These are phyloP conservation scores for Wickerhamiella bombiphila DNA, from an alignment of 805 yeast species.

Conservation along the genomic window DNA sequence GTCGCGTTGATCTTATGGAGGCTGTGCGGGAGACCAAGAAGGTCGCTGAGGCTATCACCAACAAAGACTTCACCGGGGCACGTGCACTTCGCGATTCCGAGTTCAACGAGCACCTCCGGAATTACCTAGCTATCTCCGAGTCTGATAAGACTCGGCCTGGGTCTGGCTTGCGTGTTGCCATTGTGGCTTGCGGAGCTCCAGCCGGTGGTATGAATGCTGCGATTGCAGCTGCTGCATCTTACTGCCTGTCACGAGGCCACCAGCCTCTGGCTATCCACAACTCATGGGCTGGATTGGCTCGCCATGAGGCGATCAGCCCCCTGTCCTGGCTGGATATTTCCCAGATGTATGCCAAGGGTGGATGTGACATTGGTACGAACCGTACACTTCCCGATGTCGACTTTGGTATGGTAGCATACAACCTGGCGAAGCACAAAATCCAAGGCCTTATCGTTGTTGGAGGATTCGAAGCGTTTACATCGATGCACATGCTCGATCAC, in stretches of 20 bases:
- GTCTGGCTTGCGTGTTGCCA: constrained; percentile 49
- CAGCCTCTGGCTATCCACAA: constrained; percentile 79
- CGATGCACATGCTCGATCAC: constrained; percentile 65
- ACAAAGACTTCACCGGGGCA: constrained; percentile 71
- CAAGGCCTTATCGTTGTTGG: constrained; percentile 89
- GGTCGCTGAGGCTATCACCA: constrained; percentile 79
- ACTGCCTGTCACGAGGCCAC: constrained; percentile 83
- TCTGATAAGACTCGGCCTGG: constrained; percentile 37
- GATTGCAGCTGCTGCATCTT: constrained; percentile 75
- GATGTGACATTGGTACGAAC: constrained; percentile 95
- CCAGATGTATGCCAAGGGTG: constrained; percentile 81
- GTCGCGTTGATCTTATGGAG: constrained; percentile 72
- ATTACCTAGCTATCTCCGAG: constrained; percentile 55
- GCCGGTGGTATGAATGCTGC: constrained; percentile 95
- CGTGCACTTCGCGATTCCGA: constrained; percentile 78
- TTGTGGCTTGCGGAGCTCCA: constrained; percentile 91
- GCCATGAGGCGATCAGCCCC: constrained; percentile 70
- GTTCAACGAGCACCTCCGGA: constrained; percentile 63
- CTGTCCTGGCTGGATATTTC: constrained; percentile 76
- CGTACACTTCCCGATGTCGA: constrained; percentile 71
- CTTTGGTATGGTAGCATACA: constrained; percentile 80
- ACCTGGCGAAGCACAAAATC: constrained; percentile 74
- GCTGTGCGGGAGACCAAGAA: constrained; percentile 75
- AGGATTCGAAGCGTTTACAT: constrained; percentile 90
- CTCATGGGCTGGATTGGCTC: constrained; percentile 81